Evolutionary conservation across 495 filamentous ascomycete species (phyloP), one percentile per base, ranked within the genome.

Genomic region (Penicillium antarcticum): DNA sequence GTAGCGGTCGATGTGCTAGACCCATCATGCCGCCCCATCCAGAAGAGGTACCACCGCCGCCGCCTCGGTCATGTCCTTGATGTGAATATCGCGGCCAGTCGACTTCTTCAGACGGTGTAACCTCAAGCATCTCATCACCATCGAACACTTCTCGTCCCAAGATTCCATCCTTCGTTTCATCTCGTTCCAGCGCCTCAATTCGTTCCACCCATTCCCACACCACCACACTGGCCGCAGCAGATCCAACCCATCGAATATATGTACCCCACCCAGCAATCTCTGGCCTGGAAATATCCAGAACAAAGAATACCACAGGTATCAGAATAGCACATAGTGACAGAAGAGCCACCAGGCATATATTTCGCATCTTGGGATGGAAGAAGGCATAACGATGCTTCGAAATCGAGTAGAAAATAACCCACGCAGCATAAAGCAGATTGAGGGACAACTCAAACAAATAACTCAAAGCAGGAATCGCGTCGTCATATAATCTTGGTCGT

Each of bases 131-230:
- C 66, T 98, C 94, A 57, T 98, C 94, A 12, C 92, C 95, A 60
- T 97, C 94, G 56, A 97, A 97, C 0, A 97, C 83, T 63, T 98
- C 94, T 52, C 94, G 76, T 16, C 94, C 94, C 3, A 98, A 76
- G 19, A 98, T 92, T 8, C 94, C 95, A 53, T 96, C 94, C 66
- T 95, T 96, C 60, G 89, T 89, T 59, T 98, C 94, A 61, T 98
- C 92, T 45, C 94, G 81, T 69, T 98, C 94, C 42, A 98, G 71
- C 0, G 91, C 91, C 66, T 98, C 94, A 45, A 98, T 98, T n/a
- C 95, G 80, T 66, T 98, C 94, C 14, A 98, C 94, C 94, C 94
- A 98, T 68, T 98, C 94, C 94, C 94, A 98, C 1, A 98, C 94
- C 13, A 97, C 87, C 16, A 97, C 94, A 71, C 91, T 96, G 7